These are phyloP conservation scores for Angomonas deanei DNA, from an alignment of 208 protist species.

Conservation along the genomic window DNA sequence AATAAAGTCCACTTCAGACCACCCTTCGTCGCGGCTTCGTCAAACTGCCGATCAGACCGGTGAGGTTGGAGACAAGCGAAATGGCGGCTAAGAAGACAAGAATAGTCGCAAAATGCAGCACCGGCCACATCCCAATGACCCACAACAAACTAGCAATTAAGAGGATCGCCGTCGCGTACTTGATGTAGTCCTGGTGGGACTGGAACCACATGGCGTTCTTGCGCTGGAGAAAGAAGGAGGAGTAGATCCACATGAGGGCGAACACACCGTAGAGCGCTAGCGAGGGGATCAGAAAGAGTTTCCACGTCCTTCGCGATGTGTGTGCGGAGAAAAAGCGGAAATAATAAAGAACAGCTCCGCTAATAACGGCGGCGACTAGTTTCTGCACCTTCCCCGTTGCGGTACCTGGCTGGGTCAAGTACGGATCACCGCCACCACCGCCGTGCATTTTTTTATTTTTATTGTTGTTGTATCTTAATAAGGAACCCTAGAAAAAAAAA, in stretches of 20 bases:
- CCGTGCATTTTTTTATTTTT: neutral
- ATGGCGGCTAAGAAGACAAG: conserved; percentile 32
- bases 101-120: conserved; percentile 48
- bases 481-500: conserved; percentile 15
- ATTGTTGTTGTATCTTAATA: too few relatives aligned
- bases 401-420: neutral
- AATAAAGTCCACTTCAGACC: conserved; percentile 5
- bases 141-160: conserved; percentile 34
- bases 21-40: neutral
- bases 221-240: conserved; percentile 33
- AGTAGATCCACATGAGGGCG: conserved; percentile 66
- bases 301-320: conserved; percentile 33
- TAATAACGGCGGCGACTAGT: neutral
- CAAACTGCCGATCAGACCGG: conserved; percentile 12
- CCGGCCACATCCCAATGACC: conserved; percentile 72
- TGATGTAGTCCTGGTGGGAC: conserved; percentile 47
- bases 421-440: neutral
- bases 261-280: conserved; percentile 53
- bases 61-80: conserved; percentile 22
- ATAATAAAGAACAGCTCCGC: conserved; percentile 23
- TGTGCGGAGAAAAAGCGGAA: conserved; percentile 46
- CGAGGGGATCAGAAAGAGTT: conserved; percentile 34
- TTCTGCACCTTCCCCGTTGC: conserved; percentile 5
- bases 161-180: conserved; percentile 26
- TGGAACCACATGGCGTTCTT: conserved; percentile 61